phyloP scores from a whole-genome alignment of 352 stramenopile species.

The Globisporangium paroecandrum region DNA sequence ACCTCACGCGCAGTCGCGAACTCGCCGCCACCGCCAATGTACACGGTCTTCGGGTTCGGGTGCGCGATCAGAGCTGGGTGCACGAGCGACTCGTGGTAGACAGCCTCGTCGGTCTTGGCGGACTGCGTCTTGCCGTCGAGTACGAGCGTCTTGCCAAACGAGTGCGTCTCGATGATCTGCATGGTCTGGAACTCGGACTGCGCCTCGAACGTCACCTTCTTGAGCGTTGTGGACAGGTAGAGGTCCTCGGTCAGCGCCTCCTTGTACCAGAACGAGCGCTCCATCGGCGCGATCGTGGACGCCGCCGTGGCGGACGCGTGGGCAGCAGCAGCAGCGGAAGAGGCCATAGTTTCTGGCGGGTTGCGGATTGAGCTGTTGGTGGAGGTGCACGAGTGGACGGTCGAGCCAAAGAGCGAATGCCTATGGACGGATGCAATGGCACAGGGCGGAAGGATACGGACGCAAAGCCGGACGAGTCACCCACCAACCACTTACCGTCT shows the following conservation, averaged over 20 bases:
- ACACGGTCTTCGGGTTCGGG: slow-evolving; percentile 85
- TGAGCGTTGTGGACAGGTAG: slow-evolving; percentile 84
- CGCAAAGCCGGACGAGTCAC: background rate
- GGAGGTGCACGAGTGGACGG: slow-evolving; percentile 3
- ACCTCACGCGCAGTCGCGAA: slow-evolving; percentile 92
- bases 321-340: slow-evolving; percentile 9
- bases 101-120: slow-evolving; percentile 90
- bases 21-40: slow-evolving; percentile 92
- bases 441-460: slow-evolving; percentile 4
- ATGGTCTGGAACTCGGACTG: slow-evolving; percentile 92
- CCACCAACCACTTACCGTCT: background rate
- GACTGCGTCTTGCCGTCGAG: slow-evolving; percentile 96
- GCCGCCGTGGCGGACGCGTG: slow-evolving; percentile 25
- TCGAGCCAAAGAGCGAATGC: slow-evolving; percentile 8
- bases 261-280: slow-evolving; percentile 79
- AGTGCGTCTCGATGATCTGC: slow-evolving; percentile 91
- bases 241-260: slow-evolving; percentile 90
- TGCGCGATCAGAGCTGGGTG: slow-evolving; percentile 91
- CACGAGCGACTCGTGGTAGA: slow-evolving; percentile 96
- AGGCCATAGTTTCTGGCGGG: slow-evolving; percentile 3
- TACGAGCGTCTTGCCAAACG: slow-evolving; percentile 93
- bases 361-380: background rate
- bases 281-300: slow-evolving; percentile 43
- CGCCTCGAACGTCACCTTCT: slow-evolving; percentile 84
- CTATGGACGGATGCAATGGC: slow-evolving; percentile 6